phyloP scores from a whole-genome alignment of 495 filamentous ascomycete species.

The Beverwykella pulmonaria region DNA sequence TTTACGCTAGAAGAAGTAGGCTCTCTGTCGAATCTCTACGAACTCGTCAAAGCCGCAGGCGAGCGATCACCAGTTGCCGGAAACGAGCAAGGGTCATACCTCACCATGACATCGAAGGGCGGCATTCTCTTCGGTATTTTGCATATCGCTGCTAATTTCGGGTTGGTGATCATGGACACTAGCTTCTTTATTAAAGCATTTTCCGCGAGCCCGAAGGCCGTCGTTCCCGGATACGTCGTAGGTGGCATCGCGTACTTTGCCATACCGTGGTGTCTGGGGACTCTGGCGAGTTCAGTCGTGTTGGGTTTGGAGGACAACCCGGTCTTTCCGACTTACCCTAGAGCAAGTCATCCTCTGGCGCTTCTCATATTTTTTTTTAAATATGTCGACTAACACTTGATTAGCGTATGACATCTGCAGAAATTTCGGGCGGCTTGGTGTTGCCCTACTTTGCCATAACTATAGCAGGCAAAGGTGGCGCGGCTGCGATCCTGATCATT shows the following conservation, averaged over 20 bases:
- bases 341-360: conserved; percentile 44
- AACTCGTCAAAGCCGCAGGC: conserved; percentile 30
- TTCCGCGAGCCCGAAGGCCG: conserved; percentile 46
- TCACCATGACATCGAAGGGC: conserved; percentile 38
- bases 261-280: conserved; percentile 52
- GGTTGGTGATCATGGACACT: conserved; percentile 48
- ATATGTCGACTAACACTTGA: not conserved
- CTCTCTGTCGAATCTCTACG: conserved; percentile 31
- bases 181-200: conserved; percentile 55
- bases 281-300: conserved; percentile 50
- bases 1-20: conserved; percentile 34
- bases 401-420: conserved; percentile 47
- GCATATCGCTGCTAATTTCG: conserved; percentile 37
- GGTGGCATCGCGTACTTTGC: conserved; percentile 52
- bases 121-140: conserved; percentile 36
- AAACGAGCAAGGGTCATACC: conserved; percentile 36
- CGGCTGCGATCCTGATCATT: conserved; percentile 48
- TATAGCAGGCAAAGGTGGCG: conserved; percentile 52
- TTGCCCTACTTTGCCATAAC: conserved; percentile 51
- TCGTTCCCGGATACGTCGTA: conserved; percentile 52
- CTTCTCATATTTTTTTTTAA: not conserved
- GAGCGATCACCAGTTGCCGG: conserved; percentile 27
- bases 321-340: conserved; percentile 51
- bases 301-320: conserved; percentile 49
- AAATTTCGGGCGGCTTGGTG: conserved; percentile 49